Percentiles rank a stretch among this genome's conserved stretches.
Evolutionary conservation across 345 rosid species (phyloP).

Genomic region (Camelina hispida): DNA sequence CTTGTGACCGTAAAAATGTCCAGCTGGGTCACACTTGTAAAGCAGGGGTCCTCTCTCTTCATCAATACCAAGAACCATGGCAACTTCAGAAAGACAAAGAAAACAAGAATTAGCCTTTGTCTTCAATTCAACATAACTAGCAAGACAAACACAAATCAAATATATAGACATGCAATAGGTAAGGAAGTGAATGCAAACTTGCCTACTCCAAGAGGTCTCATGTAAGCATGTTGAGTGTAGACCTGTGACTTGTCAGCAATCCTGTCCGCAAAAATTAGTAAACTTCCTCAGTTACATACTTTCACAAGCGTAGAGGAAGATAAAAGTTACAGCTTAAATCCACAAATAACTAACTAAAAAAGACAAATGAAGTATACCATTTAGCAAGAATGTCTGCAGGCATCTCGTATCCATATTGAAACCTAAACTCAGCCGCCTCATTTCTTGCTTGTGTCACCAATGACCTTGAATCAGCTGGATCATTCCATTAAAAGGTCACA

Average conservation of each 20-base stretch:
- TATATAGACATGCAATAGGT: not conserved
- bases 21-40: conserved; percentile 99
- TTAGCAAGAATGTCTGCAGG: conserved; percentile 93
- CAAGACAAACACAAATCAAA: conserved; percentile 4
- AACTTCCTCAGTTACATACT: not conserved
- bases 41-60: conserved; percentile 94
- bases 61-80: conserved; percentile 95
- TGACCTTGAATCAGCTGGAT: conserved; percentile 96
- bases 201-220: conserved; percentile 99
- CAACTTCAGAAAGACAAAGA: conserved; percentile 58
- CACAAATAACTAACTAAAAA: not conserved
- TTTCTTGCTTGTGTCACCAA: conserved; percentile 97
- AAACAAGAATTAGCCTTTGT: conserved; percentile 3
- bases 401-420: conserved; percentile 96
- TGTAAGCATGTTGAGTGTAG: conserved; percentile 98
- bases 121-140: not conserved
- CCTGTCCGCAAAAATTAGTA: conserved; percentile 51
- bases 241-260: conserved; percentile 97
- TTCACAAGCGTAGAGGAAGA: not conserved
- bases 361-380: conserved; percentile 40
- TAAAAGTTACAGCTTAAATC: not conserved
- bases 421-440: conserved; percentile 98
- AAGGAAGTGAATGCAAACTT: conserved; percentile 43
- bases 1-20: conserved; percentile 98
- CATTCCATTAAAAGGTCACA: conserved; percentile 9